Evolutionary conservation across 2,329 filamentous ascomycete species (phyloP), one percentile per base, ranked within the genome.

Genomic region (Berkeleyomyces basicola): DNA sequence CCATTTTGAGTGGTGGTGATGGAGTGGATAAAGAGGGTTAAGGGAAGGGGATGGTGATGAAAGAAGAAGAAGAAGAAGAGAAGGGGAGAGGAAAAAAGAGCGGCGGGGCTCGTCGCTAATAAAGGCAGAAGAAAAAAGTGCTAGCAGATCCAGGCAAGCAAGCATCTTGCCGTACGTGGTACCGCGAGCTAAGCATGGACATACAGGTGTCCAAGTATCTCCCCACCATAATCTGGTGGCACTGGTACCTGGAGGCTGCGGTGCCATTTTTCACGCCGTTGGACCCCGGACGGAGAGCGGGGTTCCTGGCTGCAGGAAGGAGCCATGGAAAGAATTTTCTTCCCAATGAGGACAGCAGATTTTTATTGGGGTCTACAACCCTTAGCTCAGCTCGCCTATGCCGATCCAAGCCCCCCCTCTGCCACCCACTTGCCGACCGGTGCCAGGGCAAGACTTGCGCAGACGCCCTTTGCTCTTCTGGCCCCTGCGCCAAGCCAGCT

Each of bases 1-100:
- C 76, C 82, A 85, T 84, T 70, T 69, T 79, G 72, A 65, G 63
- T 44, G 65, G 64, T 58, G 59, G 65, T 67, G 63, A 37, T 57
- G 64, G 61, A 61, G 65, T 64, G 49, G 61, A 66, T 64, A 55
- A 57, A 65, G 58, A 67, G 61, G 59, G 62, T 60, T 49, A 53
- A 59, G 65, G 58, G 61, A 65, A 58, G 64, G 58, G 40, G 59
- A 66, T 37, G 49, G 61, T 64, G 60, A 58, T 61, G 66, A 58
- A 46, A 67, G 63, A 64, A 44, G 58, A 67, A 61, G 44, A 47
- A 63, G 44, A 58, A 39, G 14, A 44, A 53, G 51, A 55, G 49
- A 60, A 16, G 39, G 44, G 14, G 39, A 23, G 55, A 46, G n/a
- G 42, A 62, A 42, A 43, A 59, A 59, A 47, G 40, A 42, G 14